Percentiles rank a stretch among this genome's conserved stretches.
These are phyloP conservation scores for Globisporangium middletonii DNA, from an alignment of 352 stramenopile species.

Conservation along the genomic window DNA sequence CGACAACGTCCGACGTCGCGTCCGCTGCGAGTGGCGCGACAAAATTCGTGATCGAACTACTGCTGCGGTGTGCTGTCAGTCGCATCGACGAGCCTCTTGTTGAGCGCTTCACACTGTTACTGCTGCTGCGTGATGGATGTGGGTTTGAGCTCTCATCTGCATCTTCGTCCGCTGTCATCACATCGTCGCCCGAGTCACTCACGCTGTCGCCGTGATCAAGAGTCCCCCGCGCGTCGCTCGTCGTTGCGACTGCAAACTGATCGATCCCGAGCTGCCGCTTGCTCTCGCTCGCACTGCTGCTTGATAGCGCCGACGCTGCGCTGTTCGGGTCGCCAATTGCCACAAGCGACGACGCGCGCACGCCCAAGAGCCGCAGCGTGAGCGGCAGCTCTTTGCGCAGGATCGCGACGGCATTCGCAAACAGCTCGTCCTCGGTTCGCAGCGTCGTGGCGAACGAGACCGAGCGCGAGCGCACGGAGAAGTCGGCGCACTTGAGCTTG, in stretches of 20 bases:
- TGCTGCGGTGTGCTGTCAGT: background rate
- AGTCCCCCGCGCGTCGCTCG: background rate
- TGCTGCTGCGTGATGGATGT: background rate
- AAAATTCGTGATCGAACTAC: conserved; percentile 8
- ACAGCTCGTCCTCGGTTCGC: conserved; percentile 40
- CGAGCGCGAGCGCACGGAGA: conserved; percentile 48
- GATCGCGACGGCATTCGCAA: conserved; percentile 34
- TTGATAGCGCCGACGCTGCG: conserved; percentile 6
- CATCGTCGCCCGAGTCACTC: background rate
- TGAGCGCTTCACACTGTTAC: background rate
- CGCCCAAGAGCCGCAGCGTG: conserved; percentile 58
- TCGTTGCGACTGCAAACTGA: conserved; percentile 23
- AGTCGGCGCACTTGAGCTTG: conserved; percentile 68
- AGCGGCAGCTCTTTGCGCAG: conserved; percentile 61
- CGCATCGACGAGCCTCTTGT: background rate
- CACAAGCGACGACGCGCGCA: conserved; percentile 47
- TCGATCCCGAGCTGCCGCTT: conserved; percentile 47
- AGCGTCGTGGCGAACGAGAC: conserved; percentile 36
- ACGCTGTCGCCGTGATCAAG: background rate
- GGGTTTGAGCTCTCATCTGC: background rate
- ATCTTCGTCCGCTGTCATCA: conserved; percentile 1
- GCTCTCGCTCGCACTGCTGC: conserved; percentile 1
- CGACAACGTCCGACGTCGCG: conserved; percentile 10
- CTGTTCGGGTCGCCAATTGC: background rate
- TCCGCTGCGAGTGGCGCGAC: conserved; percentile 8